Conservation (phyloP, 2,329 filamentous ascomycete species). For the Fusarium sp. region DNA sequence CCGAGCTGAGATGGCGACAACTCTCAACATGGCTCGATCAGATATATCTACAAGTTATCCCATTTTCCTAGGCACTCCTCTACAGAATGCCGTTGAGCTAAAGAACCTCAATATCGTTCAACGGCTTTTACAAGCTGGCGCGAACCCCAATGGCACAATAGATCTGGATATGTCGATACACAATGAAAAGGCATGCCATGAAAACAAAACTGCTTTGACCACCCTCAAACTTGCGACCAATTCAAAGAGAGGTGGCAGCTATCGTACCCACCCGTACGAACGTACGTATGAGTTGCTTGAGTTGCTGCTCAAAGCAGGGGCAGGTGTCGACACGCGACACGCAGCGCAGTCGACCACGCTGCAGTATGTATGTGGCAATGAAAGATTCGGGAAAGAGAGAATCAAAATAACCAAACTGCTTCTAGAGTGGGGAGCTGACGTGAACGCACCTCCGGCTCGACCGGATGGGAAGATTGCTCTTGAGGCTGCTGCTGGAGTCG, state of each 20-base stretch:
- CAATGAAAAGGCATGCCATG: accelerated
- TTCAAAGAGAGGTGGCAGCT: too few species aligned
- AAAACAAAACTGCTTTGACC: accelerated
- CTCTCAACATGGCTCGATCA: background rate
- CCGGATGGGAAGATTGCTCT: background rate
- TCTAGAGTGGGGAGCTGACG: background rate
- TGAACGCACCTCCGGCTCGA: background rate
- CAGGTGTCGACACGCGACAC: background rate
- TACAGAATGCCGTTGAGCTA: background rate
- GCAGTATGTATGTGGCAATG: background rate
- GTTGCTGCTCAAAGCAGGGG: background rate
- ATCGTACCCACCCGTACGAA: too few species aligned
- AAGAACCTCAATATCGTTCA: accelerated
- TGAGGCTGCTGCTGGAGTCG: background rate
- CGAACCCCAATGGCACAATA: background rate
- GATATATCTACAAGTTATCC: accelerated
- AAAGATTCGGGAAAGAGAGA: accelerated
- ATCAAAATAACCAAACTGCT: background rate
- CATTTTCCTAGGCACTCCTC: background rate
- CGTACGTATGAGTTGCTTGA: background rate
- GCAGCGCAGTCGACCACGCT: accelerated
- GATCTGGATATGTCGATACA: accelerated
- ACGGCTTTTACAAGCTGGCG: background rate
- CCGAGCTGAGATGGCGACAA: background rate
- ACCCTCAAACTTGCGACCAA: background rate